These are phyloP conservation scores for Myriangium duriaei DNA, from an alignment of 2,329 filamentous ascomycete genomes.

Conservation along the genomic window DNA sequence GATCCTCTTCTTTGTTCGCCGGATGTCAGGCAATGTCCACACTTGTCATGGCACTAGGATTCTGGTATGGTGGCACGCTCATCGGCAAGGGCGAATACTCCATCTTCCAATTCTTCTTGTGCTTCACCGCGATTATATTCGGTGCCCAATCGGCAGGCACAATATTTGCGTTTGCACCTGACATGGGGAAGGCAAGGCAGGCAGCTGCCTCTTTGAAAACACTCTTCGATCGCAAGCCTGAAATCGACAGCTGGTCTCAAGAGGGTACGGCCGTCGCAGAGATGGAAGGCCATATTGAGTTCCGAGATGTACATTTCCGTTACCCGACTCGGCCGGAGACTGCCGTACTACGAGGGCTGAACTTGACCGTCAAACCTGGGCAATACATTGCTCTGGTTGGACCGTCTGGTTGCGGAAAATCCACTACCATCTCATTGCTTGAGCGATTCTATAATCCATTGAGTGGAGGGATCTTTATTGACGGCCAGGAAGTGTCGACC, in stretches of 20 bases:
- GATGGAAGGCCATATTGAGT: slow-evolving; percentile 71
- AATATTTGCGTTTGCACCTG: slow-evolving; percentile 79
- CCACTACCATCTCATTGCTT: slow-evolving; percentile 78
- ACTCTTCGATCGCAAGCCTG: slow-evolving; percentile 70
- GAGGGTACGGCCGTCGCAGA: slow-evolving; percentile 51
- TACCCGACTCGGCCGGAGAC: slow-evolving; percentile 87
- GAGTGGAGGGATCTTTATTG: slow-evolving; percentile 65
- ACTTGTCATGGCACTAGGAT: slow-evolving; percentile 71
- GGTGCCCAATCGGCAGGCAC: slow-evolving; percentile 83
- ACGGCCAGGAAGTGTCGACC: slow-evolving; percentile 67
- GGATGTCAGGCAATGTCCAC: slow-evolving; percentile 75
- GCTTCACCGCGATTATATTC: slow-evolving; percentile 79
- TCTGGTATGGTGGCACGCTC: slow-evolving; percentile 80
- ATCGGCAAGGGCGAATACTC: slow-evolving; percentile 59
- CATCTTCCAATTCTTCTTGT: slow-evolving; percentile 84
- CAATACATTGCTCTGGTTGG: slow-evolving; percentile 85
- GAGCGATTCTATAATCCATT: slow-evolving; percentile 93
- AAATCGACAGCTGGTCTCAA: slow-evolving; percentile 68
- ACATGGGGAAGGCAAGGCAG: slow-evolving; percentile 86
- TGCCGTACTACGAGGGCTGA: slow-evolving; percentile 76
- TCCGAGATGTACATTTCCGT: slow-evolving; percentile 84
- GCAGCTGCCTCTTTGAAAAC: slow-evolving; percentile 69
- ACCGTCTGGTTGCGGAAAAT: slow-evolving; percentile 89
- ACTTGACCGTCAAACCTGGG: slow-evolving; percentile 60
- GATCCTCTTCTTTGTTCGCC: slow-evolving; percentile 69